A percentile compares a stretch with the other conserved stretches of the same genome.
phyloP scores from a whole-genome alignment of 176 grass and related monocot genomes.

The Oropetium thomaeum region DNA sequence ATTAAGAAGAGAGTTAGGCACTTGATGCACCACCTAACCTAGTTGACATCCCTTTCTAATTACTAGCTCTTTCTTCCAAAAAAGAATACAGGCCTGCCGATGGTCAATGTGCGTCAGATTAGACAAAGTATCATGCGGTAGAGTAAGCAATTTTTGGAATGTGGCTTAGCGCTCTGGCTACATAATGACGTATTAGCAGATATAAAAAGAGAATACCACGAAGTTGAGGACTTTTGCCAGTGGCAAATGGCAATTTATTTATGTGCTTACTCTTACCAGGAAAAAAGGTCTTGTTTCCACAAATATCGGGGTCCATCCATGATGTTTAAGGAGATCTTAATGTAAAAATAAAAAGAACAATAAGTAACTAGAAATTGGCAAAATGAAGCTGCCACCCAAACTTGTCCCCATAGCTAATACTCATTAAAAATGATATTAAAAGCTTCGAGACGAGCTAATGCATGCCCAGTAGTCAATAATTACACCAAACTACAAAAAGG shows the following conservation, averaged over 20 bases:
- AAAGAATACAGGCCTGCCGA: slow-evolving; percentile 17
- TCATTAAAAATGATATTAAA: not conserved
- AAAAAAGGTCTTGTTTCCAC: slow-evolving; percentile 17
- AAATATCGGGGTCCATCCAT: slow-evolving; percentile 5
- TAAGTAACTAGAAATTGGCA: not conserved
- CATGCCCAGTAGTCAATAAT: slow-evolving; percentile 42
- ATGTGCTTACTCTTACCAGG: not conserved
- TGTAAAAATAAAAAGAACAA: slow-evolving; percentile 12
- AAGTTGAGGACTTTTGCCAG: slow-evolving; percentile 17
- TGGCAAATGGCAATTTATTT: slow-evolving; percentile 23
- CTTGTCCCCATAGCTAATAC: slow-evolving; percentile 3
- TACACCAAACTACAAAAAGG: slow-evolving; percentile 41
- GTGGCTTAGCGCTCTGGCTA: slow-evolving; percentile 39
- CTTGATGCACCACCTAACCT: slow-evolving; percentile 45
- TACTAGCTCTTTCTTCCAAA: slow-evolving; percentile 28
- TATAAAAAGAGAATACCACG: slow-evolving; percentile 33
- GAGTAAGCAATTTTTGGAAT: slow-evolving; percentile 32
- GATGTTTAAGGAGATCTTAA: slow-evolving; percentile 23
- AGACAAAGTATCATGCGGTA: slow-evolving; percentile 21
- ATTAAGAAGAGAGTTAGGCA: slow-evolving; percentile 43
- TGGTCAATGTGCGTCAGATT: slow-evolving; percentile 30
- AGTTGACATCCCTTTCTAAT: slow-evolving; percentile 41
- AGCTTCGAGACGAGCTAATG: slow-evolving; percentile 35
- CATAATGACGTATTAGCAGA: slow-evolving; percentile 28
- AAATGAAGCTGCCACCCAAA: slow-evolving; percentile 17